These are phyloP conservation scores for Blakeslea trispora DNA, from an alignment of 371 early-diverging fungal species.

Conservation along the genomic window DNA sequence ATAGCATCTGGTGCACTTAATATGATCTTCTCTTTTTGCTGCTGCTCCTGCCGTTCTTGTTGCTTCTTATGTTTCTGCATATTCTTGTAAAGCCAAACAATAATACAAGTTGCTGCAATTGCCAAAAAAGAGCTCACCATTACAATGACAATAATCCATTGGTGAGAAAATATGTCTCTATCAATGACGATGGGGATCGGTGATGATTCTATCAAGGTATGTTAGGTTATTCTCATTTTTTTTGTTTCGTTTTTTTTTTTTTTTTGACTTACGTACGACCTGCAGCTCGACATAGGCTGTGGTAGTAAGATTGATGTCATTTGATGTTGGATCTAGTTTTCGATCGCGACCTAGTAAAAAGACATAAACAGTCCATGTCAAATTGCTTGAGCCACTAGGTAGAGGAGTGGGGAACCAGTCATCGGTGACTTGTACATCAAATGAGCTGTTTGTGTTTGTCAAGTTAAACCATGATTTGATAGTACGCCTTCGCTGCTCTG, in stretches of 20 bases:
- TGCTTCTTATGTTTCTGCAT: constrained; percentile 19
- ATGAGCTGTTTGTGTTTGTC: not conserved
- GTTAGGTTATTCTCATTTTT: no score
- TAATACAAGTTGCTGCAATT: constrained; percentile 9
- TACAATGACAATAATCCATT: constrained; percentile 28
- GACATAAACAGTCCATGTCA: constrained; percentile 21
- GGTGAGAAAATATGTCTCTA: constrained; percentile 2
- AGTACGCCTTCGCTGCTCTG: not conserved
- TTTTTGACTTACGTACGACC: constrained; percentile 13
- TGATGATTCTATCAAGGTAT: constrained; percentile 8
- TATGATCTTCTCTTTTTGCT: constrained; percentile 11
- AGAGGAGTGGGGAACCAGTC: constrained; percentile 29
- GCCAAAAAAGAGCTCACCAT: constrained; percentile 17
- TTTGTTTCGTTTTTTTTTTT: constrained; percentile 7
- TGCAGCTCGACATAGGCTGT: constrained; percentile 7
- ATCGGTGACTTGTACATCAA: constrained; percentile 18
- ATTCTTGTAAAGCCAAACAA: constrained; percentile 24
- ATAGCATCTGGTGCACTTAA: constrained; percentile 24
- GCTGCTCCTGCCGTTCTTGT: constrained; percentile 6
- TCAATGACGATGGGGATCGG: constrained; percentile 3
- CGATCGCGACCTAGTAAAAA: constrained; percentile 12
- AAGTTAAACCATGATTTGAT: constrained; percentile 23
- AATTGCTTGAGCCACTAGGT: constrained; percentile 10
- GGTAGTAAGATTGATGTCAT: not conserved
- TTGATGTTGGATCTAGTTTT: not conserved